Evolutionary conservation across 2,329 filamentous ascomycete genomes (phyloP).

Genomic region (Colletotrichum sp.): DNA sequence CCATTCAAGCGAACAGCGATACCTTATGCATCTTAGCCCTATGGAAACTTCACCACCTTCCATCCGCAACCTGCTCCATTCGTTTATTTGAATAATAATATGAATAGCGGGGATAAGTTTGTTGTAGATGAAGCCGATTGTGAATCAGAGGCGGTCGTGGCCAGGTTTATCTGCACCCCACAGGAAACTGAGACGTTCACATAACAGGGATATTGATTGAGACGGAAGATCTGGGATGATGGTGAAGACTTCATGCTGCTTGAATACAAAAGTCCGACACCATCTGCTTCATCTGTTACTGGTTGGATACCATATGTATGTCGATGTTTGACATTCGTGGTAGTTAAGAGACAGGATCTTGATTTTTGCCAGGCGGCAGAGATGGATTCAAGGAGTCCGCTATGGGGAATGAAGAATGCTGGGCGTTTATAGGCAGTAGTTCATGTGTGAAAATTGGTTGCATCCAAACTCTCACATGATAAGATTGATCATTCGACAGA

Average conservation of each 20-base stretch:
- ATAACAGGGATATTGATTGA: neutral
- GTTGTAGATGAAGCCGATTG: neutral
- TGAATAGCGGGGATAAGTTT: accelerated
- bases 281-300: neutral
- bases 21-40: neutral
- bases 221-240: neutral
- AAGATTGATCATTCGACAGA: neutral
- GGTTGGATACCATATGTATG: neutral
- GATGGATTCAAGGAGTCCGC: neutral
- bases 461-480: neutral
- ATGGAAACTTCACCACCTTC: neutral
- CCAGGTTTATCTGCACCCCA: neutral
- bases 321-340: neutral
- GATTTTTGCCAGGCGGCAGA: neutral
- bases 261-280: neutral
- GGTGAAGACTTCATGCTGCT: neutral
- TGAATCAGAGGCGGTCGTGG: neutral
- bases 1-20: neutral
- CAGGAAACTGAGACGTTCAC: neutral
- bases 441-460: neutral
- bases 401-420: neutral
- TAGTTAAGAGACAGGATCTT: neutral
- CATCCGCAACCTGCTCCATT: neutral
- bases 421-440: accelerated
- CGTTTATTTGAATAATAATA: neutral